Percentiles rank a stretch among this genome's conserved stretches.
phyloP scores from a whole-genome alignment of 345 rosid species.

The Pelargonium nanum region DNA sequence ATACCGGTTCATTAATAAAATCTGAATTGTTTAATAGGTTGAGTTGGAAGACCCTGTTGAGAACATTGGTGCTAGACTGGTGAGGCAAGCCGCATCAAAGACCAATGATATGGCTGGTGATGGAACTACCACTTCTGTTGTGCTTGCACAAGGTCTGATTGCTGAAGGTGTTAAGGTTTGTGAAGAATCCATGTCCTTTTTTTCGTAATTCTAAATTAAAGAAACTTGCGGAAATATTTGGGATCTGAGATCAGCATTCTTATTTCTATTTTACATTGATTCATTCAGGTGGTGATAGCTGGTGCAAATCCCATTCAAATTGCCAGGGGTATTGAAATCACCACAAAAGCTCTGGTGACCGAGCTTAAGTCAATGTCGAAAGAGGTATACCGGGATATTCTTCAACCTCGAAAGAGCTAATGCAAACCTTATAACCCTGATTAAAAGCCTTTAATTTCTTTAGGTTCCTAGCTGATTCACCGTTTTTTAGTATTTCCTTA shows the following conservation, averaged over 20 bases:
- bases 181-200: neutral
- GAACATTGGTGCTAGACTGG: conserved; percentile 94
- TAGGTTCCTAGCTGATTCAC: no score
- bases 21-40: conserved; percentile 44
- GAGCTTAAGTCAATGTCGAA: conserved; percentile 80
- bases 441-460: no score
- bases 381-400: conserved; percentile 38
- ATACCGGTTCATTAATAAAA: no score
- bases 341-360: conserved; percentile 64
- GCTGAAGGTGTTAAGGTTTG: conserved; percentile 95
- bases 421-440: neutral
- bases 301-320: conserved; percentile 96
- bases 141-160: conserved; percentile 94
- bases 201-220: neutral
- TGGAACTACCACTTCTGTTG: conserved; percentile 97
- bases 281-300: conserved; percentile 82
- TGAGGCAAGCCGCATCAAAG: conserved; percentile 96
- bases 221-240: no score
- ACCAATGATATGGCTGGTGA: conserved; percentile 99
- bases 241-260: neutral
- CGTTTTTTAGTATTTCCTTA: no score
- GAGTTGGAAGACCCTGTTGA: conserved; percentile 97
- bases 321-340: conserved; percentile 95
- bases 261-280: neutral
- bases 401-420: neutral